Evolutionary conservation across 1,139 yeast species (phyloP), one percentile per base, ranked within the genome.

Genomic region (Yamadazyma epiphylla): DNA sequence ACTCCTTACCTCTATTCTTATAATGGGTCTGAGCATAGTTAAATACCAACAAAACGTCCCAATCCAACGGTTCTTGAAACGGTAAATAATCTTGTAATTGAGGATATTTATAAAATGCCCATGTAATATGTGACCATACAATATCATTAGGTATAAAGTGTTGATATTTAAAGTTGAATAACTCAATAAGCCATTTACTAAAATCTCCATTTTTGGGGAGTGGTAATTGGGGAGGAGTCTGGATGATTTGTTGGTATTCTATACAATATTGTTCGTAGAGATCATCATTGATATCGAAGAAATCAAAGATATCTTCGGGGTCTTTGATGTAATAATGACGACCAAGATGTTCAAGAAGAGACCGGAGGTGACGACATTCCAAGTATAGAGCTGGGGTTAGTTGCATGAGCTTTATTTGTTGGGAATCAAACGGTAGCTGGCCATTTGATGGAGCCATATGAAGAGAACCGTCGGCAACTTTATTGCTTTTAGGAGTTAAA

Each of bases 121-220:
- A n/a, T n/a, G n/a, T n/a, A n/a, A 11, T 32, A 32, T 10, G 19
- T 22, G 3, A 26, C 6, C 14, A 29, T 11, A 17, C 7, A 10
- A 10, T 17, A 10, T 7, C 19, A 30, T 40, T 42, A 6, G 27
- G 23, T 3, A 39, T 17, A 34, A 34, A 32, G 6, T 29, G 24
- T 17, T 29, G 14, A 25, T 31, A 37, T 20, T 41, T 39, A 9
- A 32, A 25, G 13, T 39, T 37, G 32, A 36, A 41, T 4, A 41
- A 20, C 4, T 20, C 25, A 3, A 30, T 9, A 5, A 30, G 16
- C 11, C 28, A 30, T 6, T 26, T 11, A 7, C 24, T 13, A 15
- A 26, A 5, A 5, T 27, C 33, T n/a, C n/a, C n/a, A 9, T 23
- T 19, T 11, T 33, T 34, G 4, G 32, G 22, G 13, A 33, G 19